Evolutionary conservation across 768 basidiomycete species (phyloP), one percentile per base, ranked within the genome.

Genomic region (Calocera viscosa): DNA sequence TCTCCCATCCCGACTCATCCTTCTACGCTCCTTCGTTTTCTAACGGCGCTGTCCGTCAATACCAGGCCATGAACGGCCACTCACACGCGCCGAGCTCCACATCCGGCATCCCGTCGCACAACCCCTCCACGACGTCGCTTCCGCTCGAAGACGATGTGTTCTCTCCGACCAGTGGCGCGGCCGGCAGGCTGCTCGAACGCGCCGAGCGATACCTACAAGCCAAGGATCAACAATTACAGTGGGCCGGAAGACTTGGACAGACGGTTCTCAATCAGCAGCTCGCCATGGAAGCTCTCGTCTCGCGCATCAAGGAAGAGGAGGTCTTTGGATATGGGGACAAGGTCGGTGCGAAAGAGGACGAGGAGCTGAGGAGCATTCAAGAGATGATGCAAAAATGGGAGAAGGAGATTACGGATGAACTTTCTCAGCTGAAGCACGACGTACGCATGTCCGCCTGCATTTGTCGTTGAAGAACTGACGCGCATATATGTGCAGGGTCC

Each of bases 311-410:
- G 60, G 32, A 60, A 53, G 22, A 38, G 3, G 64, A 53, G 67
- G 30, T 49, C 30, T 38, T 22, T 63, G 49, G 49, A 67, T 53
- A 67, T 34, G 30, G 33, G 17, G 26, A 67, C n/a, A 47, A 38
- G 30, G 32, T 22, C 39, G n/a, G 66, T 32, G 28, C n/a, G 34
- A 38, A 41, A 34, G 66, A 65, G 43, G 67, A 66, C 39, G 41
- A 66, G 60, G 67, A 60, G 24, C 49, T 70, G 26, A 66, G 64
- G 38, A 64, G 60, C 26, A 63, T 66, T 17, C 65, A 70, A 38
- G 63, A 64, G 19, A 68, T 65, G 49, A 26, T 67, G 60, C 39
- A 35, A 22, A 64, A 64, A n/a, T 33, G 63, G 32, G 28, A 47
- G 5, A 26, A 60, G 30, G 49, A 49, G 30, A 66, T 53, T 60